A percentile compares a stretch with the other conserved stretches of the same genome.
phyloP scores from a whole-genome alignment of 2,329 filamentous ascomycete species.

The Oidium heveae region DNA sequence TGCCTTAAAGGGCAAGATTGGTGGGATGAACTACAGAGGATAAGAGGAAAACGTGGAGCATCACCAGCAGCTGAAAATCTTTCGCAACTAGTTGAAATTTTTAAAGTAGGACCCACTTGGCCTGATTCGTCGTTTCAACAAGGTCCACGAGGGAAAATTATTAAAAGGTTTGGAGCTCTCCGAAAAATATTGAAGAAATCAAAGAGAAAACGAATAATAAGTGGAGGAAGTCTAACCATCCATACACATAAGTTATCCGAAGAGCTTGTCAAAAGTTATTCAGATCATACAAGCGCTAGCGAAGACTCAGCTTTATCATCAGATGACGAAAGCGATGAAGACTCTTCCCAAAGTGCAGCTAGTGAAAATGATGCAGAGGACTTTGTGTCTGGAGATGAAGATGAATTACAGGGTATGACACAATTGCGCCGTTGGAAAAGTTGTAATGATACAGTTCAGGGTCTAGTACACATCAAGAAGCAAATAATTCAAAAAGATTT shows the following conservation, averaged over 20 bases:
- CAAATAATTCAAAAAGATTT: slow-evolving; percentile 11
- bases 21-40: slow-evolving; percentile 51
- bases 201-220: slow-evolving; percentile 15
- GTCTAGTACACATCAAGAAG: slow-evolving; percentile 13
- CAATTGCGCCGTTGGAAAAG: slow-evolving; percentile 16
- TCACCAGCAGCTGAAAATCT: slow-evolving; percentile 18
- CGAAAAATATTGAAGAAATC: slow-evolving; percentile 35
- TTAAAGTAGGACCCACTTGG: slow-evolving; percentile 20
- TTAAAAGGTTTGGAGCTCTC: slow-evolving; percentile 27
- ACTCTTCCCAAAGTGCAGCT: slow-evolving; percentile 14
- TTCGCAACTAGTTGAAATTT: slow-evolving; percentile 19
- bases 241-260: slow-evolving; percentile 43
- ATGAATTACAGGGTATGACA: slow-evolving; percentile 2
- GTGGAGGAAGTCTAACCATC: slow-evolving; percentile 44
- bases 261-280: slow-evolving; percentile 10
- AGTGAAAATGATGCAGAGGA: slow-evolving; percentile 20
- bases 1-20: slow-evolving; percentile 48
- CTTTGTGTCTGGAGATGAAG: slow-evolving; percentile 12
- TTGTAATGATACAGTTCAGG: slow-evolving; percentile 17
- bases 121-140: slow-evolving; percentile 27
- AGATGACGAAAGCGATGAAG: slow-evolving; percentile 16
- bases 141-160: slow-evolving; percentile 18
- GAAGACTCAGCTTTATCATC: slow-evolving; percentile 17
- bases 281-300: slow-evolving; percentile 20
- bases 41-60: slow-evolving; percentile 18